A percentile compares a stretch with the other conserved stretches of the same genome.
Conservation (phyloP, 768 basidiomycete species). For the Lactarius hatsudake region DNA sequence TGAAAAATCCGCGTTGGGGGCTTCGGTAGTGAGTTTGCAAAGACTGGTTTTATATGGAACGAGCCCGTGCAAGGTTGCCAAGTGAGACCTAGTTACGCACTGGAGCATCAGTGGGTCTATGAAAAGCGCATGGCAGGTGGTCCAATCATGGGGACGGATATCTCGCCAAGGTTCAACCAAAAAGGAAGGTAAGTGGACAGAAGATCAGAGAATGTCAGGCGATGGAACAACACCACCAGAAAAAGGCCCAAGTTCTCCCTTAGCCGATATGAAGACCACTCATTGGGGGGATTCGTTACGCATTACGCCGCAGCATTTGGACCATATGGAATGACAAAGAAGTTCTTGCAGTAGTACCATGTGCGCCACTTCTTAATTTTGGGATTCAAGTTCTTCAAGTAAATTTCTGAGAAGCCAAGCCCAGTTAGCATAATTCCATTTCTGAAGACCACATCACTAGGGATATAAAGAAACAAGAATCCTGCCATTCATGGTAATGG, state of each 20-base stretch:
- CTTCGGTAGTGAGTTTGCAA: background rate
- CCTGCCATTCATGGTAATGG: too few species aligned
- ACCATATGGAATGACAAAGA: background rate
- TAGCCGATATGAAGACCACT: background rate
- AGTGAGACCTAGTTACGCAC: conserved; percentile 8
- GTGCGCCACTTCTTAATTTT: background rate
- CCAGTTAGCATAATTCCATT: too few species aligned
- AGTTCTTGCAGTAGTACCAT: background rate
- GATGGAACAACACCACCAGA: background rate
- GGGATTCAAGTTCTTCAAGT: too few species aligned
- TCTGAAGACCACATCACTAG: background rate
- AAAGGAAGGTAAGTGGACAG: background rate
- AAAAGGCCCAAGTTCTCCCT: background rate
- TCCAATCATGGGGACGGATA: background rate
- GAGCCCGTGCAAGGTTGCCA: background rate
- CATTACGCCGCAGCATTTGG: background rate
- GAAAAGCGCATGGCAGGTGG: background rate
- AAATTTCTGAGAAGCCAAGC: too few species aligned
- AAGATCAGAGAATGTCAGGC: background rate
- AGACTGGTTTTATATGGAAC: background rate
- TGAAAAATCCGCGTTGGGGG: background rate
- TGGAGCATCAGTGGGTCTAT: background rate
- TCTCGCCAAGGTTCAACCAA: background rate
- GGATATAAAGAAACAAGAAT: background rate
- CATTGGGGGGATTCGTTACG: background rate